A percentile compares a stretch with the other conserved stretches of the same genome.
Conservation (phyloP, 176 grass and related monocot species). For the Rhynchospora tenuis region DNA sequence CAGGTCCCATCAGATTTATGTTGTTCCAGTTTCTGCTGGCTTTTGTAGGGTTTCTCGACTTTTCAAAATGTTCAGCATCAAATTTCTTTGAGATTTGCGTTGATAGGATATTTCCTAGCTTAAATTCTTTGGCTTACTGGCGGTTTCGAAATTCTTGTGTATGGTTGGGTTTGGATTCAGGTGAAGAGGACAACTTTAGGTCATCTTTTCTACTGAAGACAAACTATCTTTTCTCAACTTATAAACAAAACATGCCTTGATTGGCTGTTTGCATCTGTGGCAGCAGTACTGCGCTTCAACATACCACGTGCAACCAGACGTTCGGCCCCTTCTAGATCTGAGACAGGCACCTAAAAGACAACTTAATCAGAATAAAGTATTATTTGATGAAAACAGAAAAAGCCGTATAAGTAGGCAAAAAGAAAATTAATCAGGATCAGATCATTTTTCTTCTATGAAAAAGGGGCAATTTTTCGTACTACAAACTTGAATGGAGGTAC, state of each 20-base stretch:
- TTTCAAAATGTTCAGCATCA: not conserved
- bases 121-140: not conserved
- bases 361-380: not conserved
- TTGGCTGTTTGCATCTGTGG: slow-evolving; percentile 78
- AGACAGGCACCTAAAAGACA: slow-evolving; percentile 44
- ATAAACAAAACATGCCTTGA: slow-evolving; percentile 59
- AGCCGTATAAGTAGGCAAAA: not conserved
- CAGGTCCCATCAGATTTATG: not conserved
- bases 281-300: slow-evolving; percentile 74
- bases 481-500: not conserved
- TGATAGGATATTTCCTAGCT: not conserved
- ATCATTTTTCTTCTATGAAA: no score
- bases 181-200: not conserved
- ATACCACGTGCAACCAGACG: slow-evolving; percentile 50
- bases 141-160: not conserved
- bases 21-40: not conserved
- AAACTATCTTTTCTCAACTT: slow-evolving; percentile 3
- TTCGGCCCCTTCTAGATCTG: slow-evolving; percentile 50
- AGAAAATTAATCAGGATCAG: no score
- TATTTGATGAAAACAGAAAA: not conserved
- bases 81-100: not conserved
- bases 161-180: not conserved
- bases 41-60: not conserved
- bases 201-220: not conserved
- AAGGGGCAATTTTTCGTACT: no score